Conservation (phyloP, 192 early-diverging fungal genomes). For the Coemansia erecta region DNA sequence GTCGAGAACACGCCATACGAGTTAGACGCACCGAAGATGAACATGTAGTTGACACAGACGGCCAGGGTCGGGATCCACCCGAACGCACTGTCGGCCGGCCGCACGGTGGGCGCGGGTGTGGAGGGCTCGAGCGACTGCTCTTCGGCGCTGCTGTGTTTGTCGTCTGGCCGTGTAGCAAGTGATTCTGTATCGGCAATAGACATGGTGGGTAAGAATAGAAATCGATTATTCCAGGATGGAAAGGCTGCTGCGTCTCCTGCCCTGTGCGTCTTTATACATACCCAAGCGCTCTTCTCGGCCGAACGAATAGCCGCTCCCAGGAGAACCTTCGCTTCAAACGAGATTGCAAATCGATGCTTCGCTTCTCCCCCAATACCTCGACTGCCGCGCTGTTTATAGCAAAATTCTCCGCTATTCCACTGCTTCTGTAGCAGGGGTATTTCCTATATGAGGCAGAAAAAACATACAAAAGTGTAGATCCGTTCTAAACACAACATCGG, state of each 20-base stretch:
- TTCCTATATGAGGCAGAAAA: neutral
- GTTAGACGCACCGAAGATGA: conserved; percentile 37
- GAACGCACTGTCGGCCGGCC: conserved; percentile 28
- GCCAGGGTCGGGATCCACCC: conserved; percentile 44
- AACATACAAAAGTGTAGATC: neutral
- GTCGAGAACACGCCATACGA: conserved; percentile 47
- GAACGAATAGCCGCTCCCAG: no score
- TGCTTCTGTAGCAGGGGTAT: neutral
- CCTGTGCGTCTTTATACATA: no score
- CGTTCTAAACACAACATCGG: no score
- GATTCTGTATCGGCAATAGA: conserved; percentile 1
- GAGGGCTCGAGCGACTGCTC: neutral
- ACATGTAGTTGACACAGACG: conserved; percentile 56
- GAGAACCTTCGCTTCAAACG: no score
- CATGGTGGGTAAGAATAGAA: neutral
- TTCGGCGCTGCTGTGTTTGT: conserved; percentile 4
- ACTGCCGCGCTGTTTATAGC: neutral
- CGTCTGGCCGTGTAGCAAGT: conserved; percentile 1
- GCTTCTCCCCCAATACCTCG: no score
- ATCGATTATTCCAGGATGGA: neutral
- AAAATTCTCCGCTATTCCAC: conserved; percentile 35
- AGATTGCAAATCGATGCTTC: no score
- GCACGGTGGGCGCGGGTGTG: neutral
- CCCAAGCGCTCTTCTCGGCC: no score
- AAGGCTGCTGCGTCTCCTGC: neutral